Evolutionary conservation across 169 alveolate genomes (phyloP).

Genomic region (Cryptosporidium viatorum): DNA sequence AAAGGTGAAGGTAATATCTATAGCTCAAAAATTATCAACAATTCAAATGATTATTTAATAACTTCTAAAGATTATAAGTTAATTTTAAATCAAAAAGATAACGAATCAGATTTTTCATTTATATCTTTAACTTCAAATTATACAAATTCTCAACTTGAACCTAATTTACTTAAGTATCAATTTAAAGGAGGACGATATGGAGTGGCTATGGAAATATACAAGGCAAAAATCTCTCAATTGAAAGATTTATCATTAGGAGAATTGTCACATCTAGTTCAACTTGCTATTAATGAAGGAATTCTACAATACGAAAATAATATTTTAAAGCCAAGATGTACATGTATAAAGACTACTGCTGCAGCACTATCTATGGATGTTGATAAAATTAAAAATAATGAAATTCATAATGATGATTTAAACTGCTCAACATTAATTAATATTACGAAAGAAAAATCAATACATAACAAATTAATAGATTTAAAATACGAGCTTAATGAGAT

Average conservation of each 20-base stretch:
- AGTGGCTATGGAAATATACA: constrained; percentile 32
- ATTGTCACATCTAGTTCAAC: constrained; percentile 39
- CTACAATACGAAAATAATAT: constrained; percentile 41
- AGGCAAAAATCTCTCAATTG: constrained; percentile 21
- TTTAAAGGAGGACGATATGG: constrained; percentile 64
- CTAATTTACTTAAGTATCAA: constrained; percentile 8
- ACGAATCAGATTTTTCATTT: background rate
- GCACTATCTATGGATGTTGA: constrained; percentile 22
- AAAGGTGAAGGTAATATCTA: background rate
- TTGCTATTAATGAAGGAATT: constrained; percentile 36
- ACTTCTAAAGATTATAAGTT: background rate
- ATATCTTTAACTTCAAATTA: background rate
- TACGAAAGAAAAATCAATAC: background rate
- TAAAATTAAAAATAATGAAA: constrained; percentile 11
- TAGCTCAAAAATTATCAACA: background rate
- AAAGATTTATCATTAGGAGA: constrained; percentile 18
- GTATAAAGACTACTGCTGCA: constrained; percentile 32
- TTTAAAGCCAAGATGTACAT: constrained; percentile 32
- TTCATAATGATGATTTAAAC: background rate
- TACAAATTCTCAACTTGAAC: background rate
- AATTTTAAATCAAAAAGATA: background rate
- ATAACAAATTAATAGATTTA: background rate
- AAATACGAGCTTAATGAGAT: constrained; percentile 16
- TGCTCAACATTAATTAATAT: background rate
- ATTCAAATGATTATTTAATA: background rate